Evolutionary conservation across 495 filamentous ascomycete genomes (phyloP).

Genomic region (Penicillium dipodomyicola): DNA sequence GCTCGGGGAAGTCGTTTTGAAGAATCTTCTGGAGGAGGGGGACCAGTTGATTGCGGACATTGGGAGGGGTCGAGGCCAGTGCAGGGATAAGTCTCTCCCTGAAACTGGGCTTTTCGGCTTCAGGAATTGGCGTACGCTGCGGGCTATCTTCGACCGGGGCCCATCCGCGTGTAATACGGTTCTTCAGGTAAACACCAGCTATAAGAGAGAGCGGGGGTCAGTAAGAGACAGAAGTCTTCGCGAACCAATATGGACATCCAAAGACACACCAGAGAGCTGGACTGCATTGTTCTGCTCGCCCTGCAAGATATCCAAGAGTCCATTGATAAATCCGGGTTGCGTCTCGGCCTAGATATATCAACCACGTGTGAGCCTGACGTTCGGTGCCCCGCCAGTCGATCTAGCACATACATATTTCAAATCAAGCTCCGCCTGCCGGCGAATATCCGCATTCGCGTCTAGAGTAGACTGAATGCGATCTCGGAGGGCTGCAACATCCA

Average conservation of each 20-base stretch:
- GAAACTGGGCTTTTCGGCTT: slow-evolving; percentile 85
- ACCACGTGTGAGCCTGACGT: slow-evolving; percentile 19
- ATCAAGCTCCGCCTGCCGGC: slow-evolving; percentile 85
- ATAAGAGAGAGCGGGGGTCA: slow-evolving; percentile 21
- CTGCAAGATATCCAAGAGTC: slow-evolving; percentile 85
- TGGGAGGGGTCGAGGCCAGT: slow-evolving; percentile 72
- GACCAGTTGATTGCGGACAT: slow-evolving; percentile 85
- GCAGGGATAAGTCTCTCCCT: slow-evolving; percentile 84
- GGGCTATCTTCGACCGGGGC: slow-evolving; percentile 65
- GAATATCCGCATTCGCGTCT: slow-evolving; percentile 76
- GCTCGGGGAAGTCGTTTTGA: slow-evolving; percentile 88
- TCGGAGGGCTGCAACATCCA: slow-evolving; percentile 86
- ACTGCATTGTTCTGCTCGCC: slow-evolving; percentile 79
- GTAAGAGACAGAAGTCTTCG: slow-evolving; percentile 9
- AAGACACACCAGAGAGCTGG: slow-evolving; percentile 74
- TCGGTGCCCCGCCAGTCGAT: slow-evolving; percentile 16
- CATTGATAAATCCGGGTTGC: slow-evolving; percentile 84
- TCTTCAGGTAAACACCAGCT: slow-evolving; percentile 98
- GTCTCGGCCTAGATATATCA: slow-evolving; percentile 71
- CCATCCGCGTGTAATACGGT: slow-evolving; percentile 91
- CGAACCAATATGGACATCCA: slow-evolving; percentile 8
- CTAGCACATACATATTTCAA: slow-evolving; percentile 78
- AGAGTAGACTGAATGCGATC: slow-evolving; percentile 86
- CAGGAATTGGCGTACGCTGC: slow-evolving; percentile 67
- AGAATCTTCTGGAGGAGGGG: slow-evolving; percentile 94